These are phyloP conservation scores for Exophiala xenobiotica DNA, from an alignment of 2,329 filamentous ascomycete species.

Conservation along the genomic window DNA sequence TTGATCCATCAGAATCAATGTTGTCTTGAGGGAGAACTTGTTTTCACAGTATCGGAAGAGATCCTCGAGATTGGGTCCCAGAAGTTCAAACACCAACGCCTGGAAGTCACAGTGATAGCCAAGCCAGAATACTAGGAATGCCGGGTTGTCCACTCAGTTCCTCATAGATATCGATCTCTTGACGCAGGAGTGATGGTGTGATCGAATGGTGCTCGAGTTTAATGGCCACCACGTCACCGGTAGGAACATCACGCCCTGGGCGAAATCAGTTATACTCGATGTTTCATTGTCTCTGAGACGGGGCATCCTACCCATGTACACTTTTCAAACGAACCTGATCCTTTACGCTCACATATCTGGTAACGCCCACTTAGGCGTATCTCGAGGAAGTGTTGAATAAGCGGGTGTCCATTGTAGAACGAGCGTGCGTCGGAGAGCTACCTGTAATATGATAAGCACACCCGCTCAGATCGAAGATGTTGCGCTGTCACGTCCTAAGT, in stretches of 20 bases:
- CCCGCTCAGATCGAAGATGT: no score
- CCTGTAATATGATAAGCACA: no score
- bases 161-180: slow-evolving; percentile 12
- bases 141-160: slow-evolving; percentile 1
- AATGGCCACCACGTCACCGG: slow-evolving; percentile 23
- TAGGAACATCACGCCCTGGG: neutral
- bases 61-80: slow-evolving; percentile 34
- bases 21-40: slow-evolving; percentile 35
- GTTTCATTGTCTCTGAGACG: neutral
- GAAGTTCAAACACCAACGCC: slow-evolving; percentile 27
- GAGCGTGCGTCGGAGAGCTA: no score
- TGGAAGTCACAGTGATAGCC: slow-evolving; percentile 22
- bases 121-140: slow-evolving; percentile 20
- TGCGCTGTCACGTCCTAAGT: no score
- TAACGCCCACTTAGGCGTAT: slow-evolving; percentile 2
- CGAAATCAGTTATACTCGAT: neutral
- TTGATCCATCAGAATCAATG: slow-evolving; percentile 34
- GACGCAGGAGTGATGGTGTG: neutral
- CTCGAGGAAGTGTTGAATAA: neutral
- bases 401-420: neutral
- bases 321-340: neutral
- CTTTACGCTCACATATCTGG: neutral
- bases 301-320: neutral
- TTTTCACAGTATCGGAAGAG: slow-evolving; percentile 33
- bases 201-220: slow-evolving; percentile 25